Evolutionary conservation across 768 basidiomycete genomes (phyloP).

Genomic region (Boletus reticulatus): DNA sequence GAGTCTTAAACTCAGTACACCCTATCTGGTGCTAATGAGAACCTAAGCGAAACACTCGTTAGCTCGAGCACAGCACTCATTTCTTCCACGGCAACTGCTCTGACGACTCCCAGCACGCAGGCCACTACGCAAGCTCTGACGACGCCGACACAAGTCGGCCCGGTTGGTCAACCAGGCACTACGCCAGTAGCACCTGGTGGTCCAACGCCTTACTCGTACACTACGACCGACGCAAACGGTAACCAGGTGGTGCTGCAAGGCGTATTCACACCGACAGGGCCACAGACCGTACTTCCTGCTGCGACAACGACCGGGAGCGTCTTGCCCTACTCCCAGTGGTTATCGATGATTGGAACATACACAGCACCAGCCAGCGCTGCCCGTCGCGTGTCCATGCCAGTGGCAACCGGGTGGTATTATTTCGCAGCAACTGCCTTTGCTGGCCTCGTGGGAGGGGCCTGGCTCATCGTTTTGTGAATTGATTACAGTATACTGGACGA

Average conservation of each 20-base stretch:
- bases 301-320: constrained; percentile 28
- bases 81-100: background rate
- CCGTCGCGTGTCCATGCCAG: constrained; percentile 15
- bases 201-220: constrained; percentile 50
- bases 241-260: constrained; percentile 20
- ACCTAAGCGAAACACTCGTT: constrained; percentile 12
- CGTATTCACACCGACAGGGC: constrained; percentile 33
- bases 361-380: constrained; percentile 28
- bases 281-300: constrained; percentile 25
- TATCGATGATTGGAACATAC: constrained; percentile 30
- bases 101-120: constrained; percentile 19
- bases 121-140: constrained; percentile 20
- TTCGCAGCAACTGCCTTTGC: constrained; percentile 21
- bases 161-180: constrained; percentile 54
- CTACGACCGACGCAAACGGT: constrained; percentile 39
- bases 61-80: constrained; percentile 5
- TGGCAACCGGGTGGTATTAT: constrained; percentile 28
- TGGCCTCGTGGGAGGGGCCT: constrained; percentile 30
- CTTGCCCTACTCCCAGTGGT: constrained; percentile 30
- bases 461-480: constrained; percentile 28
- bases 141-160: constrained; percentile 20
- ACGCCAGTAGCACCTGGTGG: constrained; percentile 40
- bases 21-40: constrained; percentile 5
- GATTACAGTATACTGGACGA: constrained; percentile 9
- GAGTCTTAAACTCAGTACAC: constrained; percentile 8